Evolutionary conservation across 306 rosid genomes (phyloP).

Genomic region (Calophaca sinica): DNA sequence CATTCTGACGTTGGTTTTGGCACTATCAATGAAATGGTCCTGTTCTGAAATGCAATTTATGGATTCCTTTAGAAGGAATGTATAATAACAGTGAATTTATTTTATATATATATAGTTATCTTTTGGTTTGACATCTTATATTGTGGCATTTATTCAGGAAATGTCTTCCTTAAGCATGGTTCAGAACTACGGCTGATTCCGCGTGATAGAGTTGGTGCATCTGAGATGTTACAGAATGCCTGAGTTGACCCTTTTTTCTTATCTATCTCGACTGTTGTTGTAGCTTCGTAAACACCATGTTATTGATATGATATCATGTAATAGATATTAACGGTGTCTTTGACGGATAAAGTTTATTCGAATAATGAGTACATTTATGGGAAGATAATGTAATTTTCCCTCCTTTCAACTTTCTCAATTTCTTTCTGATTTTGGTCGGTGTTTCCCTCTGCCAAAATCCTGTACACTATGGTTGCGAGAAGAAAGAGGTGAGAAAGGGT

Average conservation of each 20-base stretch:
- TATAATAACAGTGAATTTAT: not conserved
- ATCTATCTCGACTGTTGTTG: not conserved
- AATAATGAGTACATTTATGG: not conserved
- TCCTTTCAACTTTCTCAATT: too few relatives aligned
- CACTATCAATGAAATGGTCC: not conserved
- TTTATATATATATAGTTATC: too few relatives aligned
- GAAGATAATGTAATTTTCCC: not conserved
- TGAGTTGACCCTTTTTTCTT: not conserved
- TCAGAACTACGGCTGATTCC: slow-evolving; percentile 56
- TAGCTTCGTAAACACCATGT: slow-evolving; percentile 10
- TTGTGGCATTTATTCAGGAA: slow-evolving; percentile 36
- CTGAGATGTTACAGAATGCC: slow-evolving; percentile 31
- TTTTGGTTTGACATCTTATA: not conserved
- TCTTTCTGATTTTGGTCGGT: too few relatives aligned
- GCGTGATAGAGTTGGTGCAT: slow-evolving; percentile 56
- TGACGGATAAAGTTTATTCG: not conserved
- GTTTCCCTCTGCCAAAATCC: too few relatives aligned
- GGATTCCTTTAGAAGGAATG: not conserved
- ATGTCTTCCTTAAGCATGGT: slow-evolving; percentile 59
- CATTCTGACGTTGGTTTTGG: slow-evolving; percentile 15
- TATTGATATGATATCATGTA: slow-evolving; percentile 31
- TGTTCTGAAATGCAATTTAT: slow-evolving; percentile 2
- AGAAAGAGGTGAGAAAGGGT: too few relatives aligned
- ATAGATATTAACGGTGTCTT: not conserved
- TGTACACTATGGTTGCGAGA: too few relatives aligned